Evolutionary conservation across 805 yeast genomes (phyloP), one percentile per base, ranked within the genome.

Genomic region (Pichia phayaonensis): DNA sequence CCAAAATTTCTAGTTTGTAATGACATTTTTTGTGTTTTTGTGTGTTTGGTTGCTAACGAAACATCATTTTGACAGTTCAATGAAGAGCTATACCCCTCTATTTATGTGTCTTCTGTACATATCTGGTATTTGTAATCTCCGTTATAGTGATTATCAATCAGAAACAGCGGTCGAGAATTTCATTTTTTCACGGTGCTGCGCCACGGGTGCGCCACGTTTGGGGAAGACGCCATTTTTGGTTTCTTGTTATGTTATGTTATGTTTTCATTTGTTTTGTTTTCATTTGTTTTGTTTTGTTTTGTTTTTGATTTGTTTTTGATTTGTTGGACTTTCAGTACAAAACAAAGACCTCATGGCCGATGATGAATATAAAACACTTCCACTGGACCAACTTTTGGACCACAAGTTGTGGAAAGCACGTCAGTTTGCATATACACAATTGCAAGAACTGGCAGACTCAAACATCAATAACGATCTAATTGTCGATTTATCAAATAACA

Each of bases 1-100:
- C 66, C 66, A 10, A 83, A 61, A 40, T 72, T 69, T 8, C 80
- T 71, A 10, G 90, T 75, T 69, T 87, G 95, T 42, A 86, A 67
- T 0, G 94, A 85, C 88, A 83, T 83, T 26, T 24, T n/a, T n/a
- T n/a, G n/a, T 24, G 40, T 61, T 40, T 2, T 22, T 5, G 13
- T n/a, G 12, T 41, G 10, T 26, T 6, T 18, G 27, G 1, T 11
- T 12, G 12, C 18, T 8, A 12, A 18, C 4, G 2, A 15, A 11
- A 12, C 18, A 22, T 22, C 23, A 6, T 10, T 15, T 40, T 1
- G 22, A 15, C 8, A 3, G 27, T 12, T 15, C 22, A 8, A 23
- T 13, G 8, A 21, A 21, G 13, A 13, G 41, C 1, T 21, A 12
- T 21, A 4, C 6, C 11, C 34, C 13, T 12, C 5, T 29, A 29